These are phyloP conservation scores for Cinnamomum micranthum DNA, from an alignment of 164 flowering plant genomes.

Conservation along the genomic window DNA sequence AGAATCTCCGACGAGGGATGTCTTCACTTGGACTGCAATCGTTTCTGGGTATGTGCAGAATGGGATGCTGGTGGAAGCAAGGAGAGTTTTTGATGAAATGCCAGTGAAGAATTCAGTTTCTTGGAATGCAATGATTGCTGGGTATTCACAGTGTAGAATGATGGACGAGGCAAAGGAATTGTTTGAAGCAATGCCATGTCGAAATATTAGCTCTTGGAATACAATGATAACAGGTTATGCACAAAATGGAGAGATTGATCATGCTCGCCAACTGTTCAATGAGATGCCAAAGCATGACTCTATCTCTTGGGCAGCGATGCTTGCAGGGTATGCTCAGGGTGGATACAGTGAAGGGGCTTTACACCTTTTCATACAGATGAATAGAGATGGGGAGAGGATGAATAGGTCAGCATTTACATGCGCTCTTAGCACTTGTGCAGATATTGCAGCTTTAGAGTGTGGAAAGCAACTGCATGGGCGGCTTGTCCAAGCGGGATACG, in stretches of 20 bases:
- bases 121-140: constrained; percentile 90
- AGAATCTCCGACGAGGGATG: constrained; percentile 57
- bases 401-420: constrained; percentile 69
- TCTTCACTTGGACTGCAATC: constrained; percentile 90
- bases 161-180: constrained; percentile 70
- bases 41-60: constrained; percentile 86
- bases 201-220: constrained; percentile 79
- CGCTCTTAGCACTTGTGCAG: constrained; percentile 73
- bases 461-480: constrained; percentile 81
- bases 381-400: constrained; percentile 54
- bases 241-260: constrained; percentile 55
- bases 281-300: constrained; percentile 75
- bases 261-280: constrained; percentile 61
- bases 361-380: constrained; percentile 56
- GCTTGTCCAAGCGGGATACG: constrained; percentile 71
- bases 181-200: constrained; percentile 77
- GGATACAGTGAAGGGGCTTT: constrained; percentile 71
- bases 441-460: constrained; percentile 70
- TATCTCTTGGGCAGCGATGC: constrained; percentile 93
- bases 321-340: constrained; percentile 76
- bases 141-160: constrained; percentile 56
- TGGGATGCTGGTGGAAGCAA: constrained; percentile 66
- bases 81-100: constrained; percentile 65
- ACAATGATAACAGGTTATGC: constrained; percentile 92
- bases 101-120: constrained; percentile 75